Evolutionary conservation across 768 basidiomycete genomes (phyloP).

Genomic region (Tylopilus sp.): DNA sequence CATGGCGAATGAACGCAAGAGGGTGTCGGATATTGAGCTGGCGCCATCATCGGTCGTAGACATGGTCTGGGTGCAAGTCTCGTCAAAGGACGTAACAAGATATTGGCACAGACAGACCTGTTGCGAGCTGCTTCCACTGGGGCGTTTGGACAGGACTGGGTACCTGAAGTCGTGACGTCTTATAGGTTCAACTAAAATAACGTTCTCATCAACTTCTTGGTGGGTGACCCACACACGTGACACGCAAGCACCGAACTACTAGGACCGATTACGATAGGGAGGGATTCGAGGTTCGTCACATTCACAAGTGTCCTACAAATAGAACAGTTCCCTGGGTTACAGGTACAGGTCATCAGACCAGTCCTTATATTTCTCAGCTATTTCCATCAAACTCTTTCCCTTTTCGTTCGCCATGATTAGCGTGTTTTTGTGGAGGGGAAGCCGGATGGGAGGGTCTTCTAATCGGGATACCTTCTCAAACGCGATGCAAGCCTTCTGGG

Average conservation of each 20-base stretch:
- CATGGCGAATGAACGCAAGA: conserved; percentile 81
- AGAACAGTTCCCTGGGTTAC: background rate
- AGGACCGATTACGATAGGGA: no score
- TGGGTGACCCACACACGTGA: background rate
- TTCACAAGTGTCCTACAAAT: no score
- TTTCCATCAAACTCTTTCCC: conserved; percentile 11
- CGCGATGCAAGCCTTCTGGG: conserved; percentile 18
- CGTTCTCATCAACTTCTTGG: background rate
- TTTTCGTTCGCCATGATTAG: conserved; percentile 7
- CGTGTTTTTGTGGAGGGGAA: conserved; percentile 14
- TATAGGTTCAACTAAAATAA: background rate
- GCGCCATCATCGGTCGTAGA: conserved; percentile 13
- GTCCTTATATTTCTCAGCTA: conserved; percentile 15
- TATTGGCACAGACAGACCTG: background rate
- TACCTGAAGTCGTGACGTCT: background rate
- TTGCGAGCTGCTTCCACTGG: background rate
- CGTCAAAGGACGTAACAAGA: background rate
- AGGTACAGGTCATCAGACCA: conserved; percentile 27
- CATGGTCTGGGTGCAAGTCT: conserved; percentile 13
- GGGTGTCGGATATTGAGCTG: conserved; percentile 39
- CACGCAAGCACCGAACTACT: background rate
- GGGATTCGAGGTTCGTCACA: no score
- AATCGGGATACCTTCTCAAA: conserved; percentile 19
- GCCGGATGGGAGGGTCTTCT: conserved; percentile 20
- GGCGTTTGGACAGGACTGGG: background rate